A percentile compares a stretch with the other conserved stretches of the same genome.
phyloP scores from a whole-genome alignment of 805 yeast species.

The Suhomyces pyralidae region DNA sequence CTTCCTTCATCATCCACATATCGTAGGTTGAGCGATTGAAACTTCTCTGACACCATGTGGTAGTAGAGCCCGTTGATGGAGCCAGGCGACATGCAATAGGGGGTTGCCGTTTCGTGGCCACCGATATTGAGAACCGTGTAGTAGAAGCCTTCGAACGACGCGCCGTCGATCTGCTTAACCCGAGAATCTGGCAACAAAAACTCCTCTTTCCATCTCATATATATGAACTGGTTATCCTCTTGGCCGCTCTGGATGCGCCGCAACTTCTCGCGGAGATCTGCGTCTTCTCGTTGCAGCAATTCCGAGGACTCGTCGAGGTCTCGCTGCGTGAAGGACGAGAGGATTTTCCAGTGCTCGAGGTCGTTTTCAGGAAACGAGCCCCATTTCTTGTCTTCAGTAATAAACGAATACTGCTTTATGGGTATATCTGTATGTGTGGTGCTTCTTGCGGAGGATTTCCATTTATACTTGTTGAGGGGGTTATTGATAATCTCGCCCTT shows the following conservation, averaged over 20 bases:
- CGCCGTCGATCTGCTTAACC: conserved; percentile 60
- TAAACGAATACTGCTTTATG: conserved; percentile 45
- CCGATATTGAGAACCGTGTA: conserved; percentile 79
- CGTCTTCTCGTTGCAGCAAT: conserved; percentile 4
- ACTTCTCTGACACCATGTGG: conserved; percentile 74
- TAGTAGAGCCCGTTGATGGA: conserved; percentile 76
- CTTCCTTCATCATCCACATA: conserved; percentile 50
- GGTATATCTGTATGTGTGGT: conserved; percentile 9
- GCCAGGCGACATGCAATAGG: conserved; percentile 47
- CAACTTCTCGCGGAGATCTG: conserved; percentile 25
- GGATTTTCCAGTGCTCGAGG: conserved; percentile 50
- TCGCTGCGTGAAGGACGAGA: conserved; percentile 51
- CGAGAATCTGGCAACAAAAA: conserved; percentile 78
- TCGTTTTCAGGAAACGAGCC: conserved; percentile 43
- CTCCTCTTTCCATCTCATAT: conserved; percentile 95
- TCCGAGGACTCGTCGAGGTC: conserved; percentile 13
- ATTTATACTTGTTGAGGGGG: conserved; percentile 27
- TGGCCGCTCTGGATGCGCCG: conserved; percentile 27
- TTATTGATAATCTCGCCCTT: conserved; percentile 67
- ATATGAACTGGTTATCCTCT: conserved; percentile 43
- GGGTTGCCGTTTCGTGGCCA: conserved; percentile 5
- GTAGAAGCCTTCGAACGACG: conserved; percentile 91
- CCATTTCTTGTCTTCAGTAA: conserved; percentile 59
- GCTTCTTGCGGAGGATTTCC: conserved; percentile 14
- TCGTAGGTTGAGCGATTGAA: conserved; percentile 69